Percentiles rank a stretch among this genome's conserved stretches.
phyloP scores from a whole-genome alignment of 257 asterid genomes.

The Solanum tarijense region DNA sequence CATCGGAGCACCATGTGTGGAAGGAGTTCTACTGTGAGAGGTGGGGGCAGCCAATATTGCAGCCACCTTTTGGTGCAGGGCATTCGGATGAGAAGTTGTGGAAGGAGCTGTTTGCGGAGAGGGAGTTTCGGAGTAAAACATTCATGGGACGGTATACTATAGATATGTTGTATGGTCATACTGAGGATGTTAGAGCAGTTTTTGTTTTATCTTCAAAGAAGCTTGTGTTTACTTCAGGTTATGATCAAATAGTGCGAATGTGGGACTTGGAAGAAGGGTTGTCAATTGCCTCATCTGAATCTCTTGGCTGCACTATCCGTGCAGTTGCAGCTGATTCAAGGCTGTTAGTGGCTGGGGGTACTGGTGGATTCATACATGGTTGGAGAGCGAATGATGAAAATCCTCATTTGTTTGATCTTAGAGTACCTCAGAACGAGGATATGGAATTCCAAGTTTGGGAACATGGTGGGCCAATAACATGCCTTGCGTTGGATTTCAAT shows the following conservation, averaged over 20 bases:
- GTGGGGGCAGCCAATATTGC: conserved; percentile 63
- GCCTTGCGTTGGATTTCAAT: conserved; percentile 66
- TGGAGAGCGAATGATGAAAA: conserved; percentile 78
- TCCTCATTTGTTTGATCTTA: conserved; percentile 68
- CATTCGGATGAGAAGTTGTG: conserved; percentile 54
- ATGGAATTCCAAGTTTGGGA: conserved; percentile 76
- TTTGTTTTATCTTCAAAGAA: conserved; percentile 68
- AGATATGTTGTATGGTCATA: conserved; percentile 77
- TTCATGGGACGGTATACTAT: conserved; percentile 71
- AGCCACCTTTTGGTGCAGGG: conserved; percentile 28
- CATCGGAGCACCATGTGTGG: conserved; percentile 80
- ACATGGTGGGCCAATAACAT: conserved; percentile 85
- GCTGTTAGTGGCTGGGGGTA: conserved; percentile 87
- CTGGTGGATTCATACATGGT: conserved; percentile 88
- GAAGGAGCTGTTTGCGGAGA: conserved; percentile 83
- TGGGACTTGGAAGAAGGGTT: conserved; percentile 93
- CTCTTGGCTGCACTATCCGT: conserved; percentile 91
- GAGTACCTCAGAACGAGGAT: conserved; percentile 39
- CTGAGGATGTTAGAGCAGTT: conserved; percentile 76
- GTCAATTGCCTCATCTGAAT: conserved; percentile 60
- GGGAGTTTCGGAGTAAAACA: conserved; percentile 77
- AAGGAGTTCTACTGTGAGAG: conserved; percentile 84
- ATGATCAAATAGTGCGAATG: conserved; percentile 89
- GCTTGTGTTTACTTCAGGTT: conserved; percentile 82
- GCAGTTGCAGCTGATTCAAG: conserved; percentile 79